Evolutionary conservation across 2,329 filamentous ascomycete genomes (phyloP).

Genomic region (Piedraia hortae): DNA sequence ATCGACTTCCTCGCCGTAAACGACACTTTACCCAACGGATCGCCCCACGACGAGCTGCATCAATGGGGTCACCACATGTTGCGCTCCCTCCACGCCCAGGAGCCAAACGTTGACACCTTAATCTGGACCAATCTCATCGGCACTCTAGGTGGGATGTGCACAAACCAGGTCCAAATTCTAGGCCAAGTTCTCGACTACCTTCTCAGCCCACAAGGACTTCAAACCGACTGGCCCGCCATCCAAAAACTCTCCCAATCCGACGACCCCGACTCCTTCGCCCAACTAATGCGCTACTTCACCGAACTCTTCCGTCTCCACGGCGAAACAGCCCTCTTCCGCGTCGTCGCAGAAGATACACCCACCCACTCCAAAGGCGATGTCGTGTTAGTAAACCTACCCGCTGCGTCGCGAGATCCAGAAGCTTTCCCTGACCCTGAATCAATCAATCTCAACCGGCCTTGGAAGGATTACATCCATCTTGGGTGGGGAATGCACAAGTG

Average conservation of each 20-base stretch:
- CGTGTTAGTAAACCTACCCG: constrained; percentile 18
- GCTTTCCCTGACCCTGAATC: constrained; percentile 17
- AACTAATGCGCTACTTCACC: constrained; percentile 23
- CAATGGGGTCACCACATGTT: constrained; percentile 30
- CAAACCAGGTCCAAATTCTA: constrained; percentile 30
- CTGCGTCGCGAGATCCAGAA: constrained; percentile 15
- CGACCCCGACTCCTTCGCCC: constrained; percentile 19
- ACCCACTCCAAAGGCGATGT: constrained; percentile 14
- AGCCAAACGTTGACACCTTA: constrained; percentile 18
- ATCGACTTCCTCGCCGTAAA: constrained; percentile 14
- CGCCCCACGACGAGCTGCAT: constrained; percentile 16
- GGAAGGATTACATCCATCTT: constrained; percentile 19
- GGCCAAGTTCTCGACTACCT: constrained; percentile 30
- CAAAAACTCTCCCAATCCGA: constrained; percentile 20
- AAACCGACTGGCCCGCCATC: constrained; percentile 21
- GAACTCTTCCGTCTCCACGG: constrained; percentile 18
- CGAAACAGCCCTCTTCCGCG: constrained; percentile 17
- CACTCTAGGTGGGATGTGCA: constrained; percentile 27
- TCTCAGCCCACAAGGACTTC: constrained; percentile 20
- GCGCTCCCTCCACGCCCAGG: constrained; percentile 21
- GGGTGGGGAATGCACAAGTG: constrained; percentile 18
- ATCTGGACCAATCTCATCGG: constrained; percentile 31
- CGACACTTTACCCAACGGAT: no score
- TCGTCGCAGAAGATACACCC: constrained; percentile 10
- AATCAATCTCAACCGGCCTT: constrained; percentile 14